These are phyloP conservation scores for Scleromitrula shiraiana DNA, from an alignment of 2,329 filamentous ascomycete genomes.

Conservation along the genomic window DNA sequence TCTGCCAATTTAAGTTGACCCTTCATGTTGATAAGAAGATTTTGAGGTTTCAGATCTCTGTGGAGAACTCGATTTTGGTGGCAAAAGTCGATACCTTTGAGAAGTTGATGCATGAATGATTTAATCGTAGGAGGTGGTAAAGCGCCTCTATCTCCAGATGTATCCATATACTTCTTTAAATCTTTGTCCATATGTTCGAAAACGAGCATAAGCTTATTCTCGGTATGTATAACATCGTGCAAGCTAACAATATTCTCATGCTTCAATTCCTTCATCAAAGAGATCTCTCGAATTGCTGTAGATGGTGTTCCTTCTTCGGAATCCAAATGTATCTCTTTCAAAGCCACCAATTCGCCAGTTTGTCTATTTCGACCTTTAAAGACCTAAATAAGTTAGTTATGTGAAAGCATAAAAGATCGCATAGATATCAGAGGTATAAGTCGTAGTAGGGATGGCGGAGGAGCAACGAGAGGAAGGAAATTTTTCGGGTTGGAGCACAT, in stretches of 20 bases:
- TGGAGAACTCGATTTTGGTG: slow-evolving; percentile 96
- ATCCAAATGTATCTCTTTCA: slow-evolving; percentile 98
- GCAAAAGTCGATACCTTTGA: slow-evolving; percentile 94
- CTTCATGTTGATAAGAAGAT: slow-evolving; percentile 88
- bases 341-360: slow-evolving; percentile 89
- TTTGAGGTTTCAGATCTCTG: slow-evolving; percentile 92
- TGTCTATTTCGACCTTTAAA: slow-evolving; percentile 98
- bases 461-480: too few species aligned
- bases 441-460: too few species aligned
- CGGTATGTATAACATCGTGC: slow-evolving; percentile 98
- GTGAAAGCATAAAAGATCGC: too few species aligned
- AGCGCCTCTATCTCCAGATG: slow-evolving; percentile 77
- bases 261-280: slow-evolving; percentile 98
- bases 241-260: slow-evolving; percentile 97
- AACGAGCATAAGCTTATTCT: slow-evolving; percentile 99
- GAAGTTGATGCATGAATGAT: slow-evolving; percentile 97
- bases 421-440: too few species aligned
- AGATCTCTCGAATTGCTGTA: slow-evolving; percentile 96
- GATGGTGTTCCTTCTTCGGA: slow-evolving; percentile 96
- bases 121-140: slow-evolving; percentile 89
- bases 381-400: slow-evolving; percentile 50
- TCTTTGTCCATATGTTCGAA: slow-evolving; percentile 99
- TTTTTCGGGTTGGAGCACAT: too few species aligned
- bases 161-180: slow-evolving; percentile 98
- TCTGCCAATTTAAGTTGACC: slow-evolving; percentile 88